These are phyloP conservation scores for Alternaria solani DNA, from an alignment of 2,329 filamentous ascomycete species.

Conservation along the genomic window DNA sequence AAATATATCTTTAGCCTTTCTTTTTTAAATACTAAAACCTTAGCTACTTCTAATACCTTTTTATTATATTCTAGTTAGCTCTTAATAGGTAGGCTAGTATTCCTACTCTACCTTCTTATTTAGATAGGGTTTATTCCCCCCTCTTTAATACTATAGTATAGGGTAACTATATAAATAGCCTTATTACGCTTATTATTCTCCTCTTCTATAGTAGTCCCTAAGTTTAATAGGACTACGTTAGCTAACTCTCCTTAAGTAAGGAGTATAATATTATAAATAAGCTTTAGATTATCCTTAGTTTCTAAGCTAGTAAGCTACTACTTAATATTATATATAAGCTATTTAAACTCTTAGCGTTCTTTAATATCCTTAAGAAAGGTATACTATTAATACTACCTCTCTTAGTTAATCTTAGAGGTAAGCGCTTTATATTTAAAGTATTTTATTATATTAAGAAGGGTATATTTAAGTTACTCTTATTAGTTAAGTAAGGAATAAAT, in stretches of 20 bases:
- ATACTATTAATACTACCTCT: constrained; percentile 16
- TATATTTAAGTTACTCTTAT: constrained; percentile 22
- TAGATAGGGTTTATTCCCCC: constrained; percentile 8
- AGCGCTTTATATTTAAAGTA: constrained; percentile 25
- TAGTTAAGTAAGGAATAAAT: constrained; percentile 17
- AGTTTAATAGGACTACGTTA: neutral
- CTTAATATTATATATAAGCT: constrained; percentile 25
- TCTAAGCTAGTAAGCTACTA: constrained; percentile 25
- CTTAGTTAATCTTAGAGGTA: constrained; percentile 16
- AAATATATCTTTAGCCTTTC: constrained; percentile 27
- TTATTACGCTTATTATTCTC: constrained; percentile 9
- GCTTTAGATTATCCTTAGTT: constrained; percentile 12
- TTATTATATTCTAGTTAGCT: constrained; percentile 13
- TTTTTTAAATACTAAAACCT: constrained; percentile 19
- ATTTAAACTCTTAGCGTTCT: constrained; percentile 15
- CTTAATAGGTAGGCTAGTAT: constrained; percentile 5
- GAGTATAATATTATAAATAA: constrained; percentile 9
- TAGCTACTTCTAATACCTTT: constrained; percentile 23
- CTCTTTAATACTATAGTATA: constrained; percentile 22
- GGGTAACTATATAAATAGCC: constrained; percentile 11
- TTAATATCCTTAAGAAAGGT: constrained; percentile 5
- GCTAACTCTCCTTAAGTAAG: constrained; percentile 15
- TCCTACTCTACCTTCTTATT: constrained; percentile 2
- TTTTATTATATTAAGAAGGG: constrained; percentile 21
- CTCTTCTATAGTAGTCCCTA: constrained; percentile 7